Evolutionary conservation across 1,139 yeast genomes (phyloP).

Genomic region (Zygosaccharomyces pseudobailii): DNA sequence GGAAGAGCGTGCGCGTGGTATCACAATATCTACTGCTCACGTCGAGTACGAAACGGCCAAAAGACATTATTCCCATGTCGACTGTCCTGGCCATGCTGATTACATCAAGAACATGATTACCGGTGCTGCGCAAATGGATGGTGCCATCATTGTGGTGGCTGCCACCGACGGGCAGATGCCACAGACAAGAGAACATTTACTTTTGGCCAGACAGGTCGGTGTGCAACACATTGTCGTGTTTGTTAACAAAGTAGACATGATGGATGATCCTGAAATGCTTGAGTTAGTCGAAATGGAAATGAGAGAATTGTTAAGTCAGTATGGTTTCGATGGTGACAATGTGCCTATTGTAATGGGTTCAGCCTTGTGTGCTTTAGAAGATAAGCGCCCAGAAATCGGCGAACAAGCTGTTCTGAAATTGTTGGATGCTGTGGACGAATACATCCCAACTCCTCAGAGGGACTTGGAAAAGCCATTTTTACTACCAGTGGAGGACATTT

Average conservation of each 20-base stretch:
- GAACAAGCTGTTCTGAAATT: conserved; percentile 74
- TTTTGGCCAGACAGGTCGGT: conserved; percentile 99
- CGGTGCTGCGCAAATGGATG: conserved; percentile 99
- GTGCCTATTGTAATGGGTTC: conserved; percentile 99
- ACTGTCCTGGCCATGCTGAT: conserved; percentile 99
- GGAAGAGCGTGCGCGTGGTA: conserved; percentile 99
- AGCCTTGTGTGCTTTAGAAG: conserved; percentile 94
- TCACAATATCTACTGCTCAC: conserved; percentile 95
- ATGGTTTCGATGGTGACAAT: conserved; percentile 97
- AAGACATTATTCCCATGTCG: conserved; percentile 96
- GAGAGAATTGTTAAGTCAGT: conserved; percentile 88
- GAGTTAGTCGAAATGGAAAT: conserved; percentile 99
- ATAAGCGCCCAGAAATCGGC: conserved; percentile 87
- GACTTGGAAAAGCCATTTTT: conserved; percentile 94
- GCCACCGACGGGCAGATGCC: conserved; percentile 99
- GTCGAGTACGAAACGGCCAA: conserved; percentile 91
- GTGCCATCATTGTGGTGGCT: conserved; percentile 98
- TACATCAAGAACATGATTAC: conserved; percentile 98
- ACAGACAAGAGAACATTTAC: conserved; percentile 97
- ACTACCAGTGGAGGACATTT: conserved; percentile 96
- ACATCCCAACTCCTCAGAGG: conserved; percentile 94
- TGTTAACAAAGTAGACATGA: conserved; percentile 95
- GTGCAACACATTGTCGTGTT: conserved; percentile 95
- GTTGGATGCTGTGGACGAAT: conserved; percentile 87
- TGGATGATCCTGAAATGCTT: conserved; percentile 98